A percentile compares a stretch with the other conserved stretches of the same genome.
Evolutionary conservation across 441 rosid species (phyloP).

Genomic region (Euphorbia celastroides): DNA sequence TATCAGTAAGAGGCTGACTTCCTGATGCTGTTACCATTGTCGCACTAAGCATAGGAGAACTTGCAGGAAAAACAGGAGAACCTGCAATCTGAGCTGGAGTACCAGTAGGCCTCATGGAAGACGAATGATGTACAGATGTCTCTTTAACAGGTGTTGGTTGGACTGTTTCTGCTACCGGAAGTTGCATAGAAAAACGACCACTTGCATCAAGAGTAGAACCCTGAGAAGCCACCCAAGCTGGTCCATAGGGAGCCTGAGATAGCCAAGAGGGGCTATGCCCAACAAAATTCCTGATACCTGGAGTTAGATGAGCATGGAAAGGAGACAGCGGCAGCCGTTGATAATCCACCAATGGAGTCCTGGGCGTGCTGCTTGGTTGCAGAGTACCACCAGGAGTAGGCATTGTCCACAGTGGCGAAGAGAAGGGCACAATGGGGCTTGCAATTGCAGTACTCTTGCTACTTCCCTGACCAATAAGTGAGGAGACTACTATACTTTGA

Average conservation of each 20-base stretch:
- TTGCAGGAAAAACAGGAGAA: slow-evolving; percentile 39
- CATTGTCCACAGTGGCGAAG: slow-evolving; percentile 91
- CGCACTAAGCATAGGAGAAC: slow-evolving; percentile 40
- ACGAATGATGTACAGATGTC: slow-evolving; percentile 36
- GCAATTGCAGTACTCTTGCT: slow-evolving; percentile 48
- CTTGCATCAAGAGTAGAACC: slow-evolving; percentile 51
- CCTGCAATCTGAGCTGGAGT: slow-evolving; percentile 37
- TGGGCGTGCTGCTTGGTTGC: slow-evolving; percentile 56
- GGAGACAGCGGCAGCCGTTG: slow-evolving; percentile 60
- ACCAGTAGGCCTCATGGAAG: slow-evolving; percentile 41
- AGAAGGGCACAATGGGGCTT: slow-evolving; percentile 62
- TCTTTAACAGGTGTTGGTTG: slow-evolving; percentile 61
- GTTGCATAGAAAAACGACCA: slow-evolving; percentile 47
- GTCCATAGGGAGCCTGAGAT: slow-evolving; percentile 64
- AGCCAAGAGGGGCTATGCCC: slow-evolving; percentile 73
- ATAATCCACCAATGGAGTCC: slow-evolving; percentile 57
- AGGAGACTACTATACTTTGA: slow-evolving; percentile 45
- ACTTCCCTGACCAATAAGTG: slow-evolving; percentile 48
- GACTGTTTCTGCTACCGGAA: slow-evolving; percentile 53
- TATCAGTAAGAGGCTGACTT: slow-evolving; percentile 45
- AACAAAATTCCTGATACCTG: slow-evolving; percentile 54
- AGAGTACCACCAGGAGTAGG: slow-evolving; percentile 52
- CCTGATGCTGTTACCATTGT: slow-evolving; percentile 39
- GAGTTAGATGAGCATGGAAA: slow-evolving; percentile 62
- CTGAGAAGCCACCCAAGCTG: slow-evolving; percentile 69